Evolutionary conservation across 148 eudicot genomes (phyloP), one percentile per base, ranked within the genome.

Genomic region (Rhododendron mucronatum): DNA sequence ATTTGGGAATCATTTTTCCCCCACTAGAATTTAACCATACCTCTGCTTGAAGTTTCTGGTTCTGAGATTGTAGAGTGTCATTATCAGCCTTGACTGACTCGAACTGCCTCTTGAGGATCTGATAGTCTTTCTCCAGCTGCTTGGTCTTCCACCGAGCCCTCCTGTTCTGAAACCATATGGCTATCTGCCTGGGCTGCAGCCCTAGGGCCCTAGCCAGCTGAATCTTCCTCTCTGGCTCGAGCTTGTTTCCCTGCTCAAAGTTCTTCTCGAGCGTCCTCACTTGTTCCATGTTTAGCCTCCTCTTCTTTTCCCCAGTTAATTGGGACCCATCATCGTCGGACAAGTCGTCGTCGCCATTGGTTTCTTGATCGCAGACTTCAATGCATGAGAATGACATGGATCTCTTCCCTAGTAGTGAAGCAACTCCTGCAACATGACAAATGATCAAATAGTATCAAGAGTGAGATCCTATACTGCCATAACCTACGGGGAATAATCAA

Each of bases 101-200:
- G 90, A 93, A 97, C 88, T 95, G 98, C 89, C 93, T 86, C 91
- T 94, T 97, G 74, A 97, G 94, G 61, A 92, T 55, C 13, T 97
- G 95, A 91, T 95, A 97, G 83, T 97, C 99, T 75, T 91, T 97
- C 90, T 97, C 99, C 57, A 97, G 87, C 74, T 97, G 99, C 90
- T 97, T 97, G 3, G 99, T 97, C 85, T 97, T 97, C 96, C 99
- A 97, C 37, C 99, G 89, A 3, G 99, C 99, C 86, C 99, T 91
- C 59, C 99, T 89, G 69, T 97, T 97, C 82, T 97, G 99, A 79
- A 97, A 97, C 99, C 99, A 97, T 65, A 97, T 95, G 0, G 99
- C 99, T 59, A 97, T 90, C 80, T 97, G 99, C 50, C 98, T 94
- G 1, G 99, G 99, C 84, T 97, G 98, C 9, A 97, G 92, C 2